Base-by-base conservation (phyloP, 2,329 filamentous ascomycete genomes). In the Lachnellula subtilissima region DNA sequence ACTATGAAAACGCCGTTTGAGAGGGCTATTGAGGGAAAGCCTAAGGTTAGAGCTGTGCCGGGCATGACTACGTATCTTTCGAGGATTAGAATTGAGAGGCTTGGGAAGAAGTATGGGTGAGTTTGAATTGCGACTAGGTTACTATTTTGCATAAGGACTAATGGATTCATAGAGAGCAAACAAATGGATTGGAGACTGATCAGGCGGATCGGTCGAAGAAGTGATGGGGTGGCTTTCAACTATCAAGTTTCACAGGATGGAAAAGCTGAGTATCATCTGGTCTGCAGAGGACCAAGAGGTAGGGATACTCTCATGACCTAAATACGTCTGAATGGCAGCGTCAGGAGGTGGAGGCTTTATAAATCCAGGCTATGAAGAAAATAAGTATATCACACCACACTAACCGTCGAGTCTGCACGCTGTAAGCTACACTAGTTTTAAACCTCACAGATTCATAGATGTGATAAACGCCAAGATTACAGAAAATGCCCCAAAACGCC, bases 51-150 rank as follows among this genome's bases (percentile, higher is more conserved):
- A 58, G 74, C 71, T 22, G 70, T 78, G 52, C 80, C 80, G 15
- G 77, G 82, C 42, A 73, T 89, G 75, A 82, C 79, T 58, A 72
- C 87, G 22, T 84, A 86, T 61, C 68, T 89, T 15, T 82, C 83
- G 0, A 69, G 73, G 25, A 70, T 71, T 14, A 71, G 80, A 12
- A 70, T 89, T 36, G 77, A 79, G 17, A 80, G 83, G 60, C 69
- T 89, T 48, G 81, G 75, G 60, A 73, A 67, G 32, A 75, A 56
- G 14, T 66, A 65, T 59, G 65, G 67, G 69, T 70, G 57, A 57
- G 68, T 63, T 50, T 12, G 40, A 23, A 14, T 3, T 46, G 15
- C 39, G n/a, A 23, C 43, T 35, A 11, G 17, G n/a, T 28, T 40
- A 23, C 19, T 11, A 32, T 52, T 45, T 7, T 19, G 7, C 15